Evolutionary conservation across 2,329 filamentous ascomycete species (phyloP).

Genomic region (Blumeriella jaapii): DNA sequence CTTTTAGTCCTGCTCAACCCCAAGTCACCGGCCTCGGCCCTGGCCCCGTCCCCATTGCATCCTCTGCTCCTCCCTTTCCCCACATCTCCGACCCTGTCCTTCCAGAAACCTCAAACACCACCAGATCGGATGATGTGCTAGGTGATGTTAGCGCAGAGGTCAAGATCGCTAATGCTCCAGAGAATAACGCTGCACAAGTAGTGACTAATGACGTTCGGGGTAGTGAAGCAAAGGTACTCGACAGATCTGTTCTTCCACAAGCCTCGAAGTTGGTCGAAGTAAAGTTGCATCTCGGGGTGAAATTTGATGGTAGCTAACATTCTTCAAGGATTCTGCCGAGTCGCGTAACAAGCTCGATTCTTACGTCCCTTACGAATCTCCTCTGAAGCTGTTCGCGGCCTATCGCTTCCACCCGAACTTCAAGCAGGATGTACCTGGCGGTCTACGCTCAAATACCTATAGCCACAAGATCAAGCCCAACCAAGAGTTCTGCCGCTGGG

Average conservation of each 20-base stretch:
- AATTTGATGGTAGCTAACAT: constrained; percentile 20
- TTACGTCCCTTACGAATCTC: constrained; percentile 64
- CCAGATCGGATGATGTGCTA: constrained; percentile 20
- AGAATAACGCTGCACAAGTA: constrained; percentile 5
- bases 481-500: constrained; percentile 64
- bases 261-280: too few species aligned
- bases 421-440: constrained; percentile 55
- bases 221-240: too few species aligned
- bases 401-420: constrained; percentile 85
- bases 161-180: too few species aligned
- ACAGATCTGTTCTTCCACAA: too few species aligned
- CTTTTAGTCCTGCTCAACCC: constrained; percentile 32
- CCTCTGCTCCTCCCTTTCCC: too few species aligned
- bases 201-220: constrained; percentile 10
- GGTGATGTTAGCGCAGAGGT: constrained; percentile 16
- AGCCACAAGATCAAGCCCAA: constrained; percentile 78
- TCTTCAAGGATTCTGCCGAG: constrained; percentile 10
- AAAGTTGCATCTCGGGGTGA: too few species aligned
- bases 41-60: too few species aligned
- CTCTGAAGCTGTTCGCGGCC: constrained; percentile 69
- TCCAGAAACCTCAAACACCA: too few species aligned
- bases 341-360: constrained; percentile 8
- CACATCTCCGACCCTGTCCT: too few species aligned
- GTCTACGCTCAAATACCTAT: constrained; percentile 83
- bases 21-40: too few species aligned